Evolutionary conservation across 2,329 filamentous ascomycete genomes (phyloP), one percentile per base, ranked within the genome.

Genomic region (Diplodia corticola): DNA sequence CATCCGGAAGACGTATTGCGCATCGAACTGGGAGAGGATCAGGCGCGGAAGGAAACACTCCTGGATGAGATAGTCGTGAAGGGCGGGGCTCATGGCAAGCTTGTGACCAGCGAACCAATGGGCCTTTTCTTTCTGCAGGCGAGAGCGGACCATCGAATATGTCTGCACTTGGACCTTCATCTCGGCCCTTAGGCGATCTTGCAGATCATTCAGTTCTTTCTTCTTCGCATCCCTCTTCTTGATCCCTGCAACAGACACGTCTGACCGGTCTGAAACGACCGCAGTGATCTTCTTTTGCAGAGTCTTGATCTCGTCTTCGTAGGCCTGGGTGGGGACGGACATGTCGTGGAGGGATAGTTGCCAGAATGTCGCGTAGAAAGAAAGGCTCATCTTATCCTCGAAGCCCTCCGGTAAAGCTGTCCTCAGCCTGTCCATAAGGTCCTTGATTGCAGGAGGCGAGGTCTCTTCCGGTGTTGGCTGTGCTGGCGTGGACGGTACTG

Each of bases 361-460:
- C 95, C 95, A 99, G 79, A 99, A 99, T 0, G 91, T 91, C 50
- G 91, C 87, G 73, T 92, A 97, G 75, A 97, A 94, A 33, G 91
- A 88, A 0, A 92, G 84, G 50, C 88, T 93, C 61, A 97, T 85
- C 59, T 86, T 86, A 12, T 86, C 81, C 83, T 89, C 92, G 5
- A 88, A 85, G 7, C 87, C 84, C 1, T 85, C 78, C 0, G 90
- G 86, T 12, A 92, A 76, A 0, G 85, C 80, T 5, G 81, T 80
- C 67, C 86, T 85, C 20, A 97, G 84, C 33, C 88, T 84, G 9
- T 90, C 85, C 66, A 93, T 89, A 20, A 97, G 81, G 5, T 89
- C 88, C 69, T 91, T 88, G 57, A 98, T 84, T 2, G 91, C 86
- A 26, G 90, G 88, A 69, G 92, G 86, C 73, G 89, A 86, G 46